Percentiles rank a stretch among this genome's conserved stretches.
These are phyloP conservation scores for Umbilicus rupestris DNA, from an alignment of 164 flowering plant species.

Conservation along the genomic window DNA sequence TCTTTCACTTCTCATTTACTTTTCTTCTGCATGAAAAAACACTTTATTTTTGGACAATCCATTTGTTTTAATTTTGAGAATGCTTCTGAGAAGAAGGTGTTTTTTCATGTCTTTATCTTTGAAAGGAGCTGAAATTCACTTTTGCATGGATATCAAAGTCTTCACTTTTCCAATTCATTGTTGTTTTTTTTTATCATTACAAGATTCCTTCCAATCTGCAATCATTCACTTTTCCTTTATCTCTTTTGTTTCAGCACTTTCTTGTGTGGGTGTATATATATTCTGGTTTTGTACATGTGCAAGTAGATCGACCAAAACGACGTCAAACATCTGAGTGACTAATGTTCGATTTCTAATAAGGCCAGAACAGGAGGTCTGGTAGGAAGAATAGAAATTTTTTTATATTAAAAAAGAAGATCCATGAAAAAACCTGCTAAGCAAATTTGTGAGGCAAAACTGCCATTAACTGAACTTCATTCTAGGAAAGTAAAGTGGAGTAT, in stretches of 20 bases:
- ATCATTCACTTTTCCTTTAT: conserved; percentile 6
- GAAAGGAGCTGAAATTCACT: background rate
- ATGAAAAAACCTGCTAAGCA: too few relatives aligned
- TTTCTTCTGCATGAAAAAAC: background rate
- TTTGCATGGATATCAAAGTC: conserved; percentile 2
- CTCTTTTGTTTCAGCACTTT: conserved; percentile 4
- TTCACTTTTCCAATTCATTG: conserved; percentile 1
- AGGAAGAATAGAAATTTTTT: too few relatives aligned
- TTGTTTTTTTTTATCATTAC: background rate
- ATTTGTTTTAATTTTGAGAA: background rate
- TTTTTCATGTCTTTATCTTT: background rate
- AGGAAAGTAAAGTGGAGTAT: too few relatives aligned
- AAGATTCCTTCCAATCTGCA: background rate
- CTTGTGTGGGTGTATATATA: too few relatives aligned
- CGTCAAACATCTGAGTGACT: too few relatives aligned
- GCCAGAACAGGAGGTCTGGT: too few relatives aligned
- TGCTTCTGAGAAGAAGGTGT: conserved; percentile 4
- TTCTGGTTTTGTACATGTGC: too few relatives aligned
- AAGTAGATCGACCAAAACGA: too few relatives aligned
- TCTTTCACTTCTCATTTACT: background rate
- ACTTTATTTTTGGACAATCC: conserved; percentile 3
- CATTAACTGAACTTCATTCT: too few relatives aligned
- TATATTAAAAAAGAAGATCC: too few relatives aligned
- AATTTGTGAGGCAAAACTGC: too few relatives aligned
- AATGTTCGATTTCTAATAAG: too few relatives aligned